Base-by-base conservation (phyloP, 345 rosid species). In the Eutrema yunnanense region DNA sequence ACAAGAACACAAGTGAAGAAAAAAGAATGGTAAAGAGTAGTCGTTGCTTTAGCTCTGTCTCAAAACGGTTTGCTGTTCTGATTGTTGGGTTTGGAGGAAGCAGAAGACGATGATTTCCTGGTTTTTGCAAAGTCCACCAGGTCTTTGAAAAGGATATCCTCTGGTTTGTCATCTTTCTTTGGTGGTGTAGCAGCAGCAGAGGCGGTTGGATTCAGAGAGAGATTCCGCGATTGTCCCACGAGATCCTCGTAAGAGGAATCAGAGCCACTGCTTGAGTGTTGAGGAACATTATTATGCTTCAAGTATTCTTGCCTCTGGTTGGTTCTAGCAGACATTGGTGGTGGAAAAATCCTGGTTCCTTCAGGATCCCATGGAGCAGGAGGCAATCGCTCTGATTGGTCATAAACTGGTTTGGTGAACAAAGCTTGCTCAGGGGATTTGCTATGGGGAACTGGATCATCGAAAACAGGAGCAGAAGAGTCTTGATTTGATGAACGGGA, bases 121-220 rank as follows among this genome's bases (percentile, higher is more conserved):
- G 94, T 80, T 83, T 83, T 95, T 0, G 96, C 91, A 75, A 92
- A 89, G 74, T 92, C 99, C 44, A 95, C 81, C 50, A 95, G 83
- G 79, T 92, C 99, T 79, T 90, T 87, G 84, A 95, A 92, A 62
- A 95, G 92, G 47, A 79, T 89, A 74, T 89, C 97, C 76, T 95
- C 97, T 34, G 88, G 88, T 78, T 87, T 88, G 40, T 69, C 84
- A 73, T 88, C 82, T 73, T 84, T 86, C 67, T 84, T 69, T 13
- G 86, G 85, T 13, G 75, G 71, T 55, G 80, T 54, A 57, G 67
- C 41, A 41, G 84, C 32, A 55, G 65, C 6, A 41, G 80, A 57
- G 30, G 83, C 16, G 6, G 81, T 49, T 1, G 92, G 70, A 69
- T 85, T 81, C 56, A 92, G 85, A n/a, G 93, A 84, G 11, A 92